Base-by-base conservation (phyloP, 2,329 filamentous ascomycete genomes). In the Fusarium tjaetaba region DNA sequence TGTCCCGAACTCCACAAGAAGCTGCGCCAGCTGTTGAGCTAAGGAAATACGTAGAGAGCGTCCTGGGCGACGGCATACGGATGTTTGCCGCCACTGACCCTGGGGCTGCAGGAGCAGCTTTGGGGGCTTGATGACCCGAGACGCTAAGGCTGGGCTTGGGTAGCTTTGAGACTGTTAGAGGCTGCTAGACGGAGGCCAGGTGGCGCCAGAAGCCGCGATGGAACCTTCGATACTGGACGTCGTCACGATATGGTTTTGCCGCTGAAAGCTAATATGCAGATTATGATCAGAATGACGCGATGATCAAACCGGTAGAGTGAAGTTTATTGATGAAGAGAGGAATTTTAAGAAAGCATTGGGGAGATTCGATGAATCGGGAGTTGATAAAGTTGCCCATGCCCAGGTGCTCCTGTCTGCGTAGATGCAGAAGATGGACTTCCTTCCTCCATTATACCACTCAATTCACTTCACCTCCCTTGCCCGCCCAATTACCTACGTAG, bases 201-300 rank as follows among this genome's bases (percentile, higher is more conserved):
- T 57, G 52, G 30, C 72, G 53, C 68, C 65, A 74, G 72, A 74
- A 74, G 72, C 68, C 45, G 55, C 38, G 28, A 74, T 74, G 51
- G 72, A 74, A 74, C 56, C 65, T 74, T 74, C 72, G 49, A 74
- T 75, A 61, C 51, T 55, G 42, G 45, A 45, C 46, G 32, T 57
- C 14, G 49, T 63, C 34, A 57, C 26, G 43, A 63, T 63, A 46
- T 56, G 45, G 43, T 46, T 62, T 63, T 48, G 48, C 51, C 14
- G 43, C 48, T 61, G 56, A 39, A 22, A 65, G 61, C 34, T 18
- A 13, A 42, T 39, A 46, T 67, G 36, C 26, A 52, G 28, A 38
- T 39, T 55, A 46, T 24, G 45, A 48, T 39, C 34, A 41, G 28
- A 20, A 45, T 51, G 32, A 39, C 26, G 39, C 39, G 36, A 51